Evolutionary conservation across 768 basidiomycete species (phyloP), one percentile per base, ranked within the genome.

Genomic region (Tylopilus sp.): DNA sequence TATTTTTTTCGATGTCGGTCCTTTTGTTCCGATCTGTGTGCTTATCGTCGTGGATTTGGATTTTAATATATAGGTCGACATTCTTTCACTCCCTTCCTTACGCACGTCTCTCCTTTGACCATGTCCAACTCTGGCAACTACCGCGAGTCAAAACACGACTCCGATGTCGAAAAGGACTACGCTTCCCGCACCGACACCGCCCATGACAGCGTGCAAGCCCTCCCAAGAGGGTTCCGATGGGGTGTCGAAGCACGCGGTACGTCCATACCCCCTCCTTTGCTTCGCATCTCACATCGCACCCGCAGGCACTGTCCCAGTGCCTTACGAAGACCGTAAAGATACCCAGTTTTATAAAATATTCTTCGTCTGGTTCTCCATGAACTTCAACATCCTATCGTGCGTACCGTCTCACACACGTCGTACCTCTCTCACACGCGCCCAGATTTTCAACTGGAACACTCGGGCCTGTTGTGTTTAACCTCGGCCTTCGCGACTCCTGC

Each of bases 331-430:
- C 39, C 76, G 84, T 41, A 73, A 60, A 9, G 85, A 86, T 58
- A 76, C 70, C n/a, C 77, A 79, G 41, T 75, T 80, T 45, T 79
- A 79, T 58, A 83, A 86, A 53, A 67, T 85, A 58, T 86, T 86
- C 71, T 83, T 83, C 59, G 73, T 86, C 4, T 87, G 85, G 86
- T 83, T 86, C 59, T 81, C 85, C 8, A 75, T 79, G 48, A 86
- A 85, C 61, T 76, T 85, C 65, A 86, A 86, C 57, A 77, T 86
- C 23, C 70, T 85, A 17, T 75, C 75, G 68, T 85, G 25, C 23
- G 75, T 64, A 10, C 26, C 40, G 6, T 18, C 5, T 20, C 12
- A 35, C 17, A 9, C 41, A n/a, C 20, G 10, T 7, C 26, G 9
- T 43, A 17, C 26, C 25, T 20, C 2, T 44, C 46, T 42, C 13